Conservation (phyloP, 2,329 filamentous ascomycete species). For the Paecilomyces sp. region DNA sequence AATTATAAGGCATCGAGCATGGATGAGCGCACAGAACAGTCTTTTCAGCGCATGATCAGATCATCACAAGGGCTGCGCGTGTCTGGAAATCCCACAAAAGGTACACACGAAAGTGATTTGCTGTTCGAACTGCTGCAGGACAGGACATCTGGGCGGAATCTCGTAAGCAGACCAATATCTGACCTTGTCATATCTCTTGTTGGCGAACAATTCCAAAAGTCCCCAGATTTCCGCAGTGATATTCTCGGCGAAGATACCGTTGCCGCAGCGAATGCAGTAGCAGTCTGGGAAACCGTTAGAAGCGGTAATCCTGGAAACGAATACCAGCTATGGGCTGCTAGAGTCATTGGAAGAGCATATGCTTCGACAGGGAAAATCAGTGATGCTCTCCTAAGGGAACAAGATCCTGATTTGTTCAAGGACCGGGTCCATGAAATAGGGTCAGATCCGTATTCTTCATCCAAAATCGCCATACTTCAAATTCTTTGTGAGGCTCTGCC, state of each 20-base stretch:
- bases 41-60: constrained; percentile 61
- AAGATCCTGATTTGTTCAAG: constrained; percentile 21
- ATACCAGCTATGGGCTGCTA: constrained; percentile 79
- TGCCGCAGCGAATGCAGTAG: constrained; percentile 55
- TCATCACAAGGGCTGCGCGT: constrained; percentile 62
- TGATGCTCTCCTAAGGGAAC: constrained; percentile 40
- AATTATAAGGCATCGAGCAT: constrained; percentile 51
- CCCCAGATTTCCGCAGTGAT: constrained; percentile 53
- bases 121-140: constrained; percentile 75
- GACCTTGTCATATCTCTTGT: constrained; percentile 44
- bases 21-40: constrained; percentile 42
- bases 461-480: constrained; percentile 57
- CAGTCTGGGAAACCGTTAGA: constrained; percentile 70
- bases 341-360: constrained; percentile 77
- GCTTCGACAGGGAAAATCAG: constrained; percentile 61
- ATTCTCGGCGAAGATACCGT: constrained; percentile 61
- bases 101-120: constrained; percentile 69
- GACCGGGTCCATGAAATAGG: constrained; percentile 1
- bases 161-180: constrained; percentile 65
- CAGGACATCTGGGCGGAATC: constrained; percentile 50
- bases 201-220: constrained; percentile 64
- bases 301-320: constrained; percentile 55
- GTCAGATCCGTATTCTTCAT: constrained; percentile 26
- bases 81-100: constrained; percentile 61
- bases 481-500: constrained; percentile 57